Conservation (phyloP, 805 yeast species). For the Suhomyces pyralidae region DNA sequence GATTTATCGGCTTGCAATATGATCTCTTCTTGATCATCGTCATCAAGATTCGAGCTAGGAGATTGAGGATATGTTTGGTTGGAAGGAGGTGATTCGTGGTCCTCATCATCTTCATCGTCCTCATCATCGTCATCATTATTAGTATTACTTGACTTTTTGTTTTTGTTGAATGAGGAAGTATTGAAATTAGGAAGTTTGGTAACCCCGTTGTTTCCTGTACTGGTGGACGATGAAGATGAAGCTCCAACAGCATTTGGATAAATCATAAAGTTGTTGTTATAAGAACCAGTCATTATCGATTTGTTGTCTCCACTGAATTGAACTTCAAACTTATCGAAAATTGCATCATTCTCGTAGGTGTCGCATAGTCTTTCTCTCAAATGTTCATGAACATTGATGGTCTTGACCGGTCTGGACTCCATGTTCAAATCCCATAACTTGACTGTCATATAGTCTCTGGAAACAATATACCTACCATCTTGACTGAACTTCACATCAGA, state of each 20-base stretch:
- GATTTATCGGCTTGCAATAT: constrained; percentile 96
- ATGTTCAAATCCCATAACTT: constrained; percentile 97
- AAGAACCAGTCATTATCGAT: constrained; percentile 94
- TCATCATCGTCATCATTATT: constrained; percentile 43
- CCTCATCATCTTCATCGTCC: constrained; percentile 23
- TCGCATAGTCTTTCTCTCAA: constrained; percentile 91
- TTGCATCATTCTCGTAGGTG: constrained; percentile 97
- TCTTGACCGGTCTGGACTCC: constrained; percentile 93
- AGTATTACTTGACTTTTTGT: constrained; percentile 9
- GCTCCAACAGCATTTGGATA: constrained; percentile 74
- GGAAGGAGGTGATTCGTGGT: constrained; percentile 24
- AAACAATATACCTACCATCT: constrained; percentile 93
- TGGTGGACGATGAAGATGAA: neutral
- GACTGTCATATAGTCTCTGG: constrained; percentile 95
- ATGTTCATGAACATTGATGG: constrained; percentile 94
- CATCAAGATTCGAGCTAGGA: constrained; percentile 30
- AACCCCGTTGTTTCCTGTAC: neutral
- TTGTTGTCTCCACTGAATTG: constrained; percentile 91
- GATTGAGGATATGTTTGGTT: constrained; percentile 28
- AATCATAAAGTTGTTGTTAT: constrained; percentile 94
- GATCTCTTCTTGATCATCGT: constrained; percentile 53
- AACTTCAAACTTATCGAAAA: constrained; percentile 97
- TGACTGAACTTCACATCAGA: constrained; percentile 89
- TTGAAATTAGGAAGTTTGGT: constrained; percentile 13
- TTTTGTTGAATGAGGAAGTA: constrained; percentile 11